Percentiles rank a stretch among this genome's conserved stretches.
phyloP scores from a whole-genome alignment of 345 rosid species.

The Euclidium syriacum region DNA sequence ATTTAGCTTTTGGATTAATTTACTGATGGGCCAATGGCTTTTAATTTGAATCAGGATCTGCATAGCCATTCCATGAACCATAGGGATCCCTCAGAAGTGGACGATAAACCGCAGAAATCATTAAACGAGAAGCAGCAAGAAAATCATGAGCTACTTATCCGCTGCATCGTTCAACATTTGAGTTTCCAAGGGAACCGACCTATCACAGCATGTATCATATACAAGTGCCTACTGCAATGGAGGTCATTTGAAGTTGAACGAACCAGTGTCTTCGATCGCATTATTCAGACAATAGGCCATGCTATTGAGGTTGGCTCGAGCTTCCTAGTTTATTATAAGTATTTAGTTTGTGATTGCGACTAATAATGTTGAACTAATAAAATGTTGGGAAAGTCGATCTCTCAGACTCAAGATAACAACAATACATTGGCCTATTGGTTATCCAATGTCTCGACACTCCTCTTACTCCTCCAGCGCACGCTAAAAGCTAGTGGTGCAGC shows the following conservation, averaged over 20 bases:
- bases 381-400: background rate
- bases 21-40: background rate
- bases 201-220: conserved; percentile 85
- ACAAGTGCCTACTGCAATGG: conserved; percentile 93
- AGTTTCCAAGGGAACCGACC: conserved; percentile 82
- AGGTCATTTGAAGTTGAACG: conserved; percentile 96
- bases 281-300: conserved; percentile 87
- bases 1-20: background rate
- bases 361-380: background rate
- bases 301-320: conserved; percentile 70
- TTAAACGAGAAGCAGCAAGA: conserved; percentile 94
- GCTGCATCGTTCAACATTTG: conserved; percentile 81
- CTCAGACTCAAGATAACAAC: conserved; percentile 86
- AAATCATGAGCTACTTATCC: conserved; percentile 90
- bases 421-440: conserved; percentile 85
- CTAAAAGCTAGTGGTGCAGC: conserved; percentile 95
- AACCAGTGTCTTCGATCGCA: conserved; percentile 83
- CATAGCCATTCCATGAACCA: conserved; percentile 68
- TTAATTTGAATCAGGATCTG: conserved; percentile 53
- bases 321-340: background rate
- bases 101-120: conserved; percentile 83
- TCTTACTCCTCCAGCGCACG: conserved; percentile 84
- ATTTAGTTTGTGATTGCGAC: background rate
- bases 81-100: conserved; percentile 59
- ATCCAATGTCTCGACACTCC: conserved; percentile 91